Evolutionary conservation across 2,329 filamentous ascomycete genomes (phyloP).

Genomic region (Diaporthe sp.): DNA sequence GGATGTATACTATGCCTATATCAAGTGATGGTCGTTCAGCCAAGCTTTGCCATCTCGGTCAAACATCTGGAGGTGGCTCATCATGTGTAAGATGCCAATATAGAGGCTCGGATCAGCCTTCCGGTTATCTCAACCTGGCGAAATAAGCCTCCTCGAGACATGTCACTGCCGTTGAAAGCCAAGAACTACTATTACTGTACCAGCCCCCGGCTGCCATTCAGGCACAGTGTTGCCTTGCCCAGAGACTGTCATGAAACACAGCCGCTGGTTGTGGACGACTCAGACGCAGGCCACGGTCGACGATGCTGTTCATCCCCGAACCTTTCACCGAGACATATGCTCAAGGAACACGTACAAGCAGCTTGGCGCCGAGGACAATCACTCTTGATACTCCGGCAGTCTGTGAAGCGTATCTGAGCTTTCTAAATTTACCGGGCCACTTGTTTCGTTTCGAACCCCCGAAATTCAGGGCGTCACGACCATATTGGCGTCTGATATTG

Average conservation of each 20-base stretch:
- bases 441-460: constrained; percentile 32
- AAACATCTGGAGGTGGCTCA: constrained; percentile 13
- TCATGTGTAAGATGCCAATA: constrained; percentile 28
- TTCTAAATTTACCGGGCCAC: constrained; percentile 28
- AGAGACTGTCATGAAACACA: constrained; percentile 28
- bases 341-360: constrained; percentile 23
- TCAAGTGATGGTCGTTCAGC: constrained; percentile 1
- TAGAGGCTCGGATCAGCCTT: constrained; percentile 18
- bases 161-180: constrained; percentile 15
- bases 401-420: constrained; percentile 27
- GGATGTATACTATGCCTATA: not conserved
- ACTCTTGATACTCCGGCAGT: constrained; percentile 32
- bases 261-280: constrained; percentile 25
- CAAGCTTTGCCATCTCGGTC: constrained; percentile 22
- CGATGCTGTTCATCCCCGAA: constrained; percentile 25
- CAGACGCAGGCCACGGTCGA: constrained; percentile 18
- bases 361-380: constrained; percentile 30
- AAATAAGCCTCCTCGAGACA: constrained; percentile 24
- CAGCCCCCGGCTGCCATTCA: not conserved
- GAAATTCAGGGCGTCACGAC: constrained; percentile 12
- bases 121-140: constrained; percentile 13
- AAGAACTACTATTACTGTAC: constrained; percentile 19
- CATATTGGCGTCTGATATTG: constrained; percentile 24
- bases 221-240: constrained; percentile 18
- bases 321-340: constrained; percentile 23